A percentile compares a stretch with the other conserved stretches of the same genome.
These are phyloP conservation scores for Spergularia marina DNA, from an alignment of 148 eudicot species.

Conservation along the genomic window DNA sequence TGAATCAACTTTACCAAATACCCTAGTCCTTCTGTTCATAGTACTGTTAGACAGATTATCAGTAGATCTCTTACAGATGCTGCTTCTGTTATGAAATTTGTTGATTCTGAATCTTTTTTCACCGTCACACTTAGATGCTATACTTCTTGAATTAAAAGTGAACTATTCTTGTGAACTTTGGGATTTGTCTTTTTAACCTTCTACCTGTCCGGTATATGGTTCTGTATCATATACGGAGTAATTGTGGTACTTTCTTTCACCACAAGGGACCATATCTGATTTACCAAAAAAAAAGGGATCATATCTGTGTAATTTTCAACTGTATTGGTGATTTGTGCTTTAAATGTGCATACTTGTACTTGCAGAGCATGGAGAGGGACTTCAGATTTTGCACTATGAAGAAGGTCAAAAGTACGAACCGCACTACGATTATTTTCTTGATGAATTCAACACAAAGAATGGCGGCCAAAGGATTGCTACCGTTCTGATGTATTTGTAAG, in stretches of 20 bases:
- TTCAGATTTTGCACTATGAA: slow-evolving; percentile 74
- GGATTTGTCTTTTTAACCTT: background rate
- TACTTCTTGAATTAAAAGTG: background rate
- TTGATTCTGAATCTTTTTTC: background rate
- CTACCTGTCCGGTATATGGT: background rate
- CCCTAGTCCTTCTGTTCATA: background rate
- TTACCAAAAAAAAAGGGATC: too few relatives aligned
- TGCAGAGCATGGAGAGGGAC: slow-evolving; percentile 65
- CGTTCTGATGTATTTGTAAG: slow-evolving; percentile 73
- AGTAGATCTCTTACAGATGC: background rate
- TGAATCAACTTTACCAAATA: background rate
- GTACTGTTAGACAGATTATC: background rate
- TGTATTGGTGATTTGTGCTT: background rate
- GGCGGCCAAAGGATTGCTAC: slow-evolving; percentile 84
- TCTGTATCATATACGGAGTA: background rate
- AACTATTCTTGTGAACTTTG: background rate
- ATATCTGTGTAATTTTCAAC: background rate
- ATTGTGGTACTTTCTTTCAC: background rate
- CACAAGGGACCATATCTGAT: background rate
- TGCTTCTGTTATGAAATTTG: background rate
- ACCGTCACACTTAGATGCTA: background rate
- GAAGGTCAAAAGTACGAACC: slow-evolving; percentile 78
- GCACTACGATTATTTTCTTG: slow-evolving; percentile 66
- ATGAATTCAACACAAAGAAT: slow-evolving; percentile 64
- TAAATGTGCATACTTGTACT: slow-evolving; percentile 1